Conservation (phyloP, 2,329 filamentous ascomycete genomes). For the Monascus ruber region DNA sequence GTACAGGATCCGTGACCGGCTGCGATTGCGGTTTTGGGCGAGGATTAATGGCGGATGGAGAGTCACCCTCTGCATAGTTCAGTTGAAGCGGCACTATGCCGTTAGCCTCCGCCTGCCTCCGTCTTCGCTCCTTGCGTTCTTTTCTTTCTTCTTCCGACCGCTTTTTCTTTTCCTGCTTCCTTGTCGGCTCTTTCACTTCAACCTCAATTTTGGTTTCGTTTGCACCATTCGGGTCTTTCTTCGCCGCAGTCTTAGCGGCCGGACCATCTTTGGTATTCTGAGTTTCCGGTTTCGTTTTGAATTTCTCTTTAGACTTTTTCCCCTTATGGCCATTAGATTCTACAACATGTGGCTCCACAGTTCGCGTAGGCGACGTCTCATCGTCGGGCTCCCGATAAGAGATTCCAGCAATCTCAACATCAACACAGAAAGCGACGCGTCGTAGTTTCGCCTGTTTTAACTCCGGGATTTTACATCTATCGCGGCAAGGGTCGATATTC, state of each 20-base stretch:
- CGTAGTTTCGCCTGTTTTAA: slow-evolving; percentile 70
- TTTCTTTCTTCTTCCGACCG: slow-evolving; percentile 86
- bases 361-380: slow-evolving; percentile 23
- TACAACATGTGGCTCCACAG: slow-evolving; percentile 9
- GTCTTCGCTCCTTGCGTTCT: slow-evolving; percentile 79
- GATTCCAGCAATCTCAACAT: slow-evolving; percentile 88
- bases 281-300: slow-evolving; percentile 46
- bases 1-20: slow-evolving; percentile 79
- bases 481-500: slow-evolving; percentile 71
- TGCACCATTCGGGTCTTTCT: slow-evolving; percentile 7
- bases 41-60: slow-evolving; percentile 16
- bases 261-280: slow-evolving; percentile 57
- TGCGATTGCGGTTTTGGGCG: slow-evolving; percentile 48
- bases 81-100: slow-evolving; percentile 78
- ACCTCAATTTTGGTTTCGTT: slow-evolving; percentile 18
- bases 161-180: slow-evolving; percentile 94
- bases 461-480: slow-evolving; percentile 68
- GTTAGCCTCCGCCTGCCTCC: slow-evolving; percentile 75
- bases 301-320: slow-evolving; percentile 18
- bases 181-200: slow-evolving; percentile 38
- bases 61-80: slow-evolving; percentile 52
- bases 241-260: slow-evolving; percentile 3
- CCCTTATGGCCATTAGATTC: slow-evolving; percentile 7
- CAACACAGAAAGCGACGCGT: slow-evolving; percentile 88
- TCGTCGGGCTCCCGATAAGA: slow-evolving; percentile 61